phyloP scores from a whole-genome alignment of 1,139 yeast genomes.

The Yamadazyma friedrichii region DNA sequence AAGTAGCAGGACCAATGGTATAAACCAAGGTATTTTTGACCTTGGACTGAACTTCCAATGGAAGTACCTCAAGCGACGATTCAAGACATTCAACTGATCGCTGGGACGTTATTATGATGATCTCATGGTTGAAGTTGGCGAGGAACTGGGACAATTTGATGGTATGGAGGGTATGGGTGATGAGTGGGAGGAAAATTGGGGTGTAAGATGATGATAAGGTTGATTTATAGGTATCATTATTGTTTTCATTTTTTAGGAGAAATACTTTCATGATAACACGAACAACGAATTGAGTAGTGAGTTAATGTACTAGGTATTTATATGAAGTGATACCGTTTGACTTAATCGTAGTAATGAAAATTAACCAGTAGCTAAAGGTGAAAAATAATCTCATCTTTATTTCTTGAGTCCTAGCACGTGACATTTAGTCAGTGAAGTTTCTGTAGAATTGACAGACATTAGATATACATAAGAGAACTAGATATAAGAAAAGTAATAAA shows the following conservation, averaged over 20 bases:
- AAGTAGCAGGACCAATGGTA: slow-evolving; percentile 93
- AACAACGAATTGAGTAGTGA: too few species aligned
- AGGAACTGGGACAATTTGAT: slow-evolving; percentile 11
- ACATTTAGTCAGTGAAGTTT: not conserved
- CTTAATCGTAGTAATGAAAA: not conserved
- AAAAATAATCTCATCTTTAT: too few species aligned
- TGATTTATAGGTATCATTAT: slow-evolving; percentile 8
- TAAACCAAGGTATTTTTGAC: slow-evolving; percentile 45
- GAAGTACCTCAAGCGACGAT: slow-evolving; percentile 14
- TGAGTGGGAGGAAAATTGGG: slow-evolving; percentile 16
- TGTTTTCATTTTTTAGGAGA: slow-evolving; percentile 9
- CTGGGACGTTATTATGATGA: slow-evolving; percentile 77
- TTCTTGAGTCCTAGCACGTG: not conserved
- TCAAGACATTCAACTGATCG: slow-evolving; percentile 80
- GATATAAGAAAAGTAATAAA: too few species aligned
- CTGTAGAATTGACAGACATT: not conserved
- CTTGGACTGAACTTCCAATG: slow-evolving; percentile 23
- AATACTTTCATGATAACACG: slow-evolving; percentile 9
- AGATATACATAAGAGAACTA: not conserved
- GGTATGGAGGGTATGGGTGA: slow-evolving; percentile 13
- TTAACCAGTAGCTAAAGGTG: not conserved
- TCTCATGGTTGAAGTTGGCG: slow-evolving; percentile 9
- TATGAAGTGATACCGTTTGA: too few species aligned
- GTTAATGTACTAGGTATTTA: too few species aligned
- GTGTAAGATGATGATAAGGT: slow-evolving; percentile 11